A percentile compares a stretch with the other conserved stretches of the same genome.
Evolutionary conservation across 352 stramenopile species (phyloP).

Genomic region (Thraustochytrium sp.): DNA sequence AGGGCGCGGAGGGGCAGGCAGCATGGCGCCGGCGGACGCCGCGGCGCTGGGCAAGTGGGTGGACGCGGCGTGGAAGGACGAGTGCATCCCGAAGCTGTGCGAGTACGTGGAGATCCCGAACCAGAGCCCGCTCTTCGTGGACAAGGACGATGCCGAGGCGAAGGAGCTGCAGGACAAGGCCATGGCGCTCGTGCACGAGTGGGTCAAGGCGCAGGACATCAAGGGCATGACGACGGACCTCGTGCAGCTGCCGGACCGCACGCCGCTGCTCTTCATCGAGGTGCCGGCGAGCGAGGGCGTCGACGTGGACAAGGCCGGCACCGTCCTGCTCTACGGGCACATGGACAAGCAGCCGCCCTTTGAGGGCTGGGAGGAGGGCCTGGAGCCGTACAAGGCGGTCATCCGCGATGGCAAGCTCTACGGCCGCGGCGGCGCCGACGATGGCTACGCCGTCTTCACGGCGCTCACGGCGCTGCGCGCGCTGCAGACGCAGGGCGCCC

Average conservation of each 20-base stretch:
- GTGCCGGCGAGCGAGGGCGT: neutral
- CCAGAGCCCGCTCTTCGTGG: slow-evolving; percentile 25
- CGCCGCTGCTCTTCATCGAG: slow-evolving; percentile 39
- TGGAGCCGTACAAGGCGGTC: slow-evolving; percentile 39
- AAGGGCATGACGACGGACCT: slow-evolving; percentile 4
- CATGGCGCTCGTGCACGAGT: slow-evolving; percentile 36
- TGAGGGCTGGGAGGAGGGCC: slow-evolving; percentile 40
- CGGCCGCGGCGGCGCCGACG: slow-evolving; percentile 27
- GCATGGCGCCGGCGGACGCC: no score
- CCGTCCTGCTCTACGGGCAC: slow-evolving; percentile 42
- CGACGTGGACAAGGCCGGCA: slow-evolving; percentile 19
- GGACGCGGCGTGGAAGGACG: slow-evolving; percentile 20
- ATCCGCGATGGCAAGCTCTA: slow-evolving; percentile 39
- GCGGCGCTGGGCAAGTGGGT: neutral
- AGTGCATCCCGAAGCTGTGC: slow-evolving; percentile 35
- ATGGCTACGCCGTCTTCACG: slow-evolving; percentile 31
- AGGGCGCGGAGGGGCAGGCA: no score
- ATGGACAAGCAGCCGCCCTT: slow-evolving; percentile 45
- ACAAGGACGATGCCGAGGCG: slow-evolving; percentile 11
- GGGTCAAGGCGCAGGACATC: slow-evolving; percentile 31
- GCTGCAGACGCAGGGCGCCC: slow-evolving; percentile 18
- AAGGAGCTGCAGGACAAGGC: slow-evolving; percentile 41
- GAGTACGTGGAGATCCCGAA: slow-evolving; percentile 43
- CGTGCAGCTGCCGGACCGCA: slow-evolving; percentile 2
- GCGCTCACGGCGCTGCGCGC: slow-evolving; percentile 20